A percentile compares a stretch with the other conserved stretches of the same genome.
phyloP scores from a whole-genome alignment of 2,329 filamentous ascomycete genomes.

The Xylariaceae sp. region DNA sequence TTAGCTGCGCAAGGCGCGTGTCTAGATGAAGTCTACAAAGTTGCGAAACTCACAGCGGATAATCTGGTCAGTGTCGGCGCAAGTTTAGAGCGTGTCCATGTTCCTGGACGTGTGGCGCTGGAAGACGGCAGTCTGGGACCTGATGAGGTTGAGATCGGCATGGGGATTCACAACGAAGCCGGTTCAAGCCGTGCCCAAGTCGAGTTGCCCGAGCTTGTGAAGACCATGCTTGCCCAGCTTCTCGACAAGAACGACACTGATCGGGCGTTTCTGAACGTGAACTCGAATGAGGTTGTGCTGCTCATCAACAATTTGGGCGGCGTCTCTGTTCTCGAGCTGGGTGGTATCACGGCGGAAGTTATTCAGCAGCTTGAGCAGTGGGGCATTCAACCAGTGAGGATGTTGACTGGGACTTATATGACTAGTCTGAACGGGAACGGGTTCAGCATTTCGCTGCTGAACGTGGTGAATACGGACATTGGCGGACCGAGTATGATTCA shows the following conservation, averaged over 20 bases:
- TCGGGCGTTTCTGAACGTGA: slow-evolving; percentile 64
- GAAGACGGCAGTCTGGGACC: slow-evolving; percentile 53
- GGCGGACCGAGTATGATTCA: slow-evolving; percentile 61
- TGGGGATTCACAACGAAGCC: slow-evolving; percentile 74
- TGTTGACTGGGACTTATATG: slow-evolving; percentile 71
- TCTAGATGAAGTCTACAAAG: slow-evolving; percentile 66
- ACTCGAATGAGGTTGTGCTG: slow-evolving; percentile 61
- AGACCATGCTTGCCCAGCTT: slow-evolving; percentile 66
- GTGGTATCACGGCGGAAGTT: slow-evolving; percentile 67
- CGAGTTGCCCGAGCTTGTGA: slow-evolving; percentile 52
- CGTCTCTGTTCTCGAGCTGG: slow-evolving; percentile 67
- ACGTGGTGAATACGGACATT: slow-evolving; percentile 57
- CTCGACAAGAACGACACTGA: slow-evolving; percentile 64
- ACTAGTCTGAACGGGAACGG: slow-evolving; percentile 73
- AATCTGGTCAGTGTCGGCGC: slow-evolving; percentile 85
- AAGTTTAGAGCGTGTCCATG: slow-evolving; percentile 86
- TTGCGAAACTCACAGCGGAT: slow-evolving; percentile 66
- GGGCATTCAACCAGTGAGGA: slow-evolving; percentile 59
- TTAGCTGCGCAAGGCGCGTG: slow-evolving; percentile 66
- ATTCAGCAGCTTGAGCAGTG: slow-evolving; percentile 58
- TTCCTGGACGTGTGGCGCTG: slow-evolving; percentile 64
- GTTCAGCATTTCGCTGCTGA: slow-evolving; percentile 69
- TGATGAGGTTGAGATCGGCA: slow-evolving; percentile 62
- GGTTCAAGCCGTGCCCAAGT: slow-evolving; percentile 51
- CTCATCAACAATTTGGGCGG: slow-evolving; percentile 74